Evolutionary conservation across 2,329 filamentous ascomycete genomes (phyloP), one percentile per base, ranked within the genome.

Genomic region (Zymoseptoria ardabiliae): DNA sequence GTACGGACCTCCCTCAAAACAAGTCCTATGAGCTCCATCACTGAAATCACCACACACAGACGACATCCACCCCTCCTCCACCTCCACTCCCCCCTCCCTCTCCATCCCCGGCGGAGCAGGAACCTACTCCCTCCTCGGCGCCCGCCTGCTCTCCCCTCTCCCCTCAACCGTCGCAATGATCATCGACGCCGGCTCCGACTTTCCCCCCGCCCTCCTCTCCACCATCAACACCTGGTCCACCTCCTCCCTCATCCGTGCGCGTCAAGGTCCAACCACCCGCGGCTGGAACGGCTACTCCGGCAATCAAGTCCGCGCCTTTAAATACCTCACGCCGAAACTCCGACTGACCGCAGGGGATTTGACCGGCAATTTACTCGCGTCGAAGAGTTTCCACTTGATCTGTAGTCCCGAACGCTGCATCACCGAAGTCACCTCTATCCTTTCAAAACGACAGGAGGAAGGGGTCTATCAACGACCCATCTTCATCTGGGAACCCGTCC

Each of bases 401-500:
- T 97, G 92, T 77, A 89, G 87, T 1, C 86, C 92, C 0, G 74
- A 77, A 1, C 84, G 93, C 50, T 96, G 91, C 73, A 85, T 90
- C 53, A 83, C 88, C 57, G 82, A 96, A 21, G 85, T 94, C 21
- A 74, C 82, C 1, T 83, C 85, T n/a, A 89, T 97, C 60, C 77
- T 85, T 4, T 76, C 79, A 3, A 71, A 78, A 52, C 81, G 85
- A 54, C 67, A 73, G 35, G 68, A 71, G 50, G 54, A 50, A 10
- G 50, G 61, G n/a, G 61, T 55, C 17, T 22, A 57, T 63, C 77
- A 35, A 68, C 17, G 25, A 2, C 79, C 92, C 1, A 75, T 91
- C 6, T 90, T 97, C 72, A 84, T 97, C 56, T 99, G 93, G 93
- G 94, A 99, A 72, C 94, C 94, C 0, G 89, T 97, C 1, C 94